Percentiles rank a stretch among this genome's conserved stretches.
Conservation (phyloP, 108 stramenopile species). For the Nannochloropsis salina region DNA sequence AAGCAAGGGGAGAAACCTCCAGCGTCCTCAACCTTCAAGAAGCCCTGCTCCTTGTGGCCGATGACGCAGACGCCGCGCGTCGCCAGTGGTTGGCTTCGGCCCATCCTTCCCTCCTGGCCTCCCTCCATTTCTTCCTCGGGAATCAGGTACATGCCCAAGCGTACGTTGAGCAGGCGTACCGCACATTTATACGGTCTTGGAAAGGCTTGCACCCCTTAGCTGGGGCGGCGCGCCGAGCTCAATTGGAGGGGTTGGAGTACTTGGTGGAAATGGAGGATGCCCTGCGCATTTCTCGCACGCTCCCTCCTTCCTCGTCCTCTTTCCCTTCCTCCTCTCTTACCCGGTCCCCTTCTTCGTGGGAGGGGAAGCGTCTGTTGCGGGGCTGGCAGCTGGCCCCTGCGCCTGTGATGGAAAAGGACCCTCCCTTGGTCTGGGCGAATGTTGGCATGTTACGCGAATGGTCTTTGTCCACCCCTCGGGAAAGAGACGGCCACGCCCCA, state of each 20-base stretch:
- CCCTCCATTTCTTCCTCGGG: background rate
- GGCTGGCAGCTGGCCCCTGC: background rate
- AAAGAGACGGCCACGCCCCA: background rate
- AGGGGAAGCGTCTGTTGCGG: background rate
- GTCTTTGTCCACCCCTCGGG: background rate
- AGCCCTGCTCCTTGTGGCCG: background rate
- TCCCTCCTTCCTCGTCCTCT: background rate
- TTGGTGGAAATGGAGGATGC: conserved; percentile 11
- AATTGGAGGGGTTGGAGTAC: conserved; percentile 43
- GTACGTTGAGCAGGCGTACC: background rate
- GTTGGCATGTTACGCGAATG: background rate
- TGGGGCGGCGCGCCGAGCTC: conserved; percentile 40
- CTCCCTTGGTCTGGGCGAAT: background rate
- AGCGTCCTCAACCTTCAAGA: background rate
- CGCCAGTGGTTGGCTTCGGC: background rate
- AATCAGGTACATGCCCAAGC: background rate
- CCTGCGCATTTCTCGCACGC: background rate
- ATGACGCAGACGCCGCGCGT: background rate
- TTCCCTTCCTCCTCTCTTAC: background rate
- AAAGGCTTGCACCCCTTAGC: conserved; percentile 44
- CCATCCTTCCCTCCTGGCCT: background rate
- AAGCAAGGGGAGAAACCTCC: background rate
- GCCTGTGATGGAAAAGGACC: conserved; percentile 3
- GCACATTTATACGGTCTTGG: conserved; percentile 44
- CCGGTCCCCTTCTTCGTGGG: background rate